Evolutionary conservation across 2,329 filamentous ascomycete species (phyloP).

Genomic region (Cladophialophora yegresii): DNA sequence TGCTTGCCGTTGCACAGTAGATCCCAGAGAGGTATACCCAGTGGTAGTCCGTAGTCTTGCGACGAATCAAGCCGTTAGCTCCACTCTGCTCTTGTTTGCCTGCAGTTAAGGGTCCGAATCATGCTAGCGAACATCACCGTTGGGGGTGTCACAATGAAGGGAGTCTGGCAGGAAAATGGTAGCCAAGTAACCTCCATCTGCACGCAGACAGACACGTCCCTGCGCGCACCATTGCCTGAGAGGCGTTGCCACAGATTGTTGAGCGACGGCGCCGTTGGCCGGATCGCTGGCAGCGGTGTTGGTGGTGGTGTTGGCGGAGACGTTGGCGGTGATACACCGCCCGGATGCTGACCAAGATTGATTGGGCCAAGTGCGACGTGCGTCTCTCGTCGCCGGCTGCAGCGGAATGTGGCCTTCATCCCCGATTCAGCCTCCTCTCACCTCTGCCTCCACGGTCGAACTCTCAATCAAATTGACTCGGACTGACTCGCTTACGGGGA

Average conservation of each 20-base stretch:
- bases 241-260: neutral
- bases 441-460: neutral
- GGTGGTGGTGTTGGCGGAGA: neutral
- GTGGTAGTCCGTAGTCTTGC: neutral
- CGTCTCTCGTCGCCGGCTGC: neutral
- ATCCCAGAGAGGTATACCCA: neutral
- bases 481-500: neutral
- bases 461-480: neutral
- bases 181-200: neutral
- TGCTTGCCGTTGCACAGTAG: neutral
- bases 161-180: neutral
- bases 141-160: neutral
- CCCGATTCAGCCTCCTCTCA: conserved; percentile 3
- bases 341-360: neutral
- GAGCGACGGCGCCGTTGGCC: neutral
- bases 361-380: neutral
- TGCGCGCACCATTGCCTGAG: neutral
- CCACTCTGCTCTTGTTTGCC: neutral
- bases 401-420: neutral
- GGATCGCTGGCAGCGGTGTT: neutral
- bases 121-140: neutral
- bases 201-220: neutral
- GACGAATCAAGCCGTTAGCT: neutral
- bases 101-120: neutral
- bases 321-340: neutral